Evolutionary conservation across 768 basidiomycete genomes (phyloP).

Genomic region (Pleurotus platypus): DNA sequence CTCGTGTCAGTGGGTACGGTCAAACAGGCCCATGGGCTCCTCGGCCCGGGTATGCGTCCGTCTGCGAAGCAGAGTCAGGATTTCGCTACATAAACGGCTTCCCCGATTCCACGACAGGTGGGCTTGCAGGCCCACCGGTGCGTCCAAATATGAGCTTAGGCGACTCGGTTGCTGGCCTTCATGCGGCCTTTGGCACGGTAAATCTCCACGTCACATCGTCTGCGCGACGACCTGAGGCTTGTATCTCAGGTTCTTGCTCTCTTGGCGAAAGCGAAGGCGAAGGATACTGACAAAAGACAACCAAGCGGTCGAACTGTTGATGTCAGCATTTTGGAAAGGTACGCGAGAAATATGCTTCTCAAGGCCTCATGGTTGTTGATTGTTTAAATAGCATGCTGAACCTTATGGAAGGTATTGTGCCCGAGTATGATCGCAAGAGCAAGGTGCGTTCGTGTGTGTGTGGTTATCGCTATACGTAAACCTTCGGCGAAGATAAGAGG

Average conservation of each 20-base stretch:
- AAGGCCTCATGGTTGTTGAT: neutral
- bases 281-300: constrained; percentile 19
- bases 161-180: constrained; percentile 68
- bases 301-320: constrained; percentile 54
- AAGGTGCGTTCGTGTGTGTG: constrained; percentile 36
- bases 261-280: constrained; percentile 35
- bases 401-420: constrained; percentile 74
- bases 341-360: neutral
- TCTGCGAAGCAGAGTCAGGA: constrained; percentile 74
- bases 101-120: constrained; percentile 48
- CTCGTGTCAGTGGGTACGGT: constrained; percentile 77
- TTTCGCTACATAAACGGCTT: constrained; percentile 73
- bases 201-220: constrained; percentile 10
- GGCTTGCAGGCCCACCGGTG: constrained; percentile 58
- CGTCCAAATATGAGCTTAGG: constrained; percentile 72
- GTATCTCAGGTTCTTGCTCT: constrained; percentile 54
- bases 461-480: neutral
- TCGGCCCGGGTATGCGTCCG: constrained; percentile 69
- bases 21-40: constrained; percentile 74
- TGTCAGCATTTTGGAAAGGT: constrained; percentile 75
- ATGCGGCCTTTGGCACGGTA: constrained; percentile 73
- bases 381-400: constrained; percentile 58
- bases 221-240: neutral
- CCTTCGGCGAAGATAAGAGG: constrained; percentile 47
- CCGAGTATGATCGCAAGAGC: constrained; percentile 70